These are phyloP conservation scores for Mycena epipterygia DNA, from an alignment of 768 basidiomycete genomes.

Conservation along the genomic window DNA sequence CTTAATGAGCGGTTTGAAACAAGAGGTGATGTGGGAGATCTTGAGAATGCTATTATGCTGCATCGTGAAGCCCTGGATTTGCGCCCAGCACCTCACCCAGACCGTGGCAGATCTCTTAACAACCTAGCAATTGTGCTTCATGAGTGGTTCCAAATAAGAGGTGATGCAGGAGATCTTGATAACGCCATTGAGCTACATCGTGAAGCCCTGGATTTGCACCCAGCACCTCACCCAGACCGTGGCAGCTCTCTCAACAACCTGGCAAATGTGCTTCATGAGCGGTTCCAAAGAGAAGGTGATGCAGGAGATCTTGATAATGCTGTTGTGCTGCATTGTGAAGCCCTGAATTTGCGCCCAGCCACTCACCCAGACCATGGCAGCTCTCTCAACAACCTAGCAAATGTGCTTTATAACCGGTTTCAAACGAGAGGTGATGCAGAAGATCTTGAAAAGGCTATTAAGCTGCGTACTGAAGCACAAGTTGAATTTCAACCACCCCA, in stretches of 20 bases:
- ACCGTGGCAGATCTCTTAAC: neutral
- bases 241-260: neutral
- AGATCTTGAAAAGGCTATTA: too few species aligned
- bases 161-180: neutral
- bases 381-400: neutral
- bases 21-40: neutral
- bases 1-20: neutral
- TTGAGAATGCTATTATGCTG: neutral
- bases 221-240: neutral
- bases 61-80: neutral
- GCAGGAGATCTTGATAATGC: neutral
- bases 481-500: too few species aligned
- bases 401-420: too few species aligned
- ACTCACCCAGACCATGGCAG: neutral
- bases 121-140: neutral
- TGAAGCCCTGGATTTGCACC: neutral
- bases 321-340: neutral
- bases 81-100: neutral
- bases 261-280: neutral
- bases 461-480: too few species aligned
- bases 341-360: neutral
- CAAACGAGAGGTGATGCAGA: too few species aligned
- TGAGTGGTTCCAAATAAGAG: neutral
- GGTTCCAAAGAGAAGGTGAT: neutral
- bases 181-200: neutral